phyloP scores from a whole-genome alignment of 164 flowering plant species.

The Paratinospora sagittata region DNA sequence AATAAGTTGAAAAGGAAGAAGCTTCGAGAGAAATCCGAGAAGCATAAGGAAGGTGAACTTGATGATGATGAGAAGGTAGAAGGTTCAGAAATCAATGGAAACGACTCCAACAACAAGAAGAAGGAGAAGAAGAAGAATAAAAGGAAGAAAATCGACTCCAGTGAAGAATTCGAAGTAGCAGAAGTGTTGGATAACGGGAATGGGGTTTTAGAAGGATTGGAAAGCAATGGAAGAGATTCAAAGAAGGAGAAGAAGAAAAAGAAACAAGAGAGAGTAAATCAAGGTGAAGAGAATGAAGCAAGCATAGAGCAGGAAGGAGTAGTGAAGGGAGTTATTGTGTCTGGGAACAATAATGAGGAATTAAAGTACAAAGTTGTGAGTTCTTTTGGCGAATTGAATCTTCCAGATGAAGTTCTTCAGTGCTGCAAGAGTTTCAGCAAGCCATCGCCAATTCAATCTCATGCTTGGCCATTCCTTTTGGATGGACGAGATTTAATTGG shows the following conservation, averaged over 20 bases:
- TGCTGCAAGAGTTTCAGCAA: slow-evolving; percentile 63
- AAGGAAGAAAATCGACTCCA: slow-evolving; percentile 1
- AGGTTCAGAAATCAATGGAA: neutral
- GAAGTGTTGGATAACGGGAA: neutral
- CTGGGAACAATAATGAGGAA: slow-evolving; percentile 39
- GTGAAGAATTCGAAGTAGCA: slow-evolving; percentile 8
- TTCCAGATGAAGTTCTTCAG: slow-evolving; percentile 53
- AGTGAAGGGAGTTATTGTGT: slow-evolving; percentile 34
- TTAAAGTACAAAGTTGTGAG: slow-evolving; percentile 44
- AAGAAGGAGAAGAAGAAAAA: slow-evolving; percentile 14
- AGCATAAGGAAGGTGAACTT: neutral
- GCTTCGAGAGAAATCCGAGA: neutral
- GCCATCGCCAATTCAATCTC: slow-evolving; percentile 82
- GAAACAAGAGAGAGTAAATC: slow-evolving; percentile 5
- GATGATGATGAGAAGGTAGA: neutral
- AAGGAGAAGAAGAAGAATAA: slow-evolving; percentile 18
- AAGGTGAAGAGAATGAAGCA: slow-evolving; percentile 6
- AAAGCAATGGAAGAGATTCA: neutral
- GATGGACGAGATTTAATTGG: slow-evolving; percentile 88
- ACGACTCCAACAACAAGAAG: slow-evolving; percentile 19
- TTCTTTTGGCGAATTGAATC: slow-evolving; percentile 41
- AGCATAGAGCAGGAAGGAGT: neutral
- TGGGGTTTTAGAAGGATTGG: neutral
- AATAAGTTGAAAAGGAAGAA: slow-evolving; percentile 10
- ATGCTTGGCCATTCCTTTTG: slow-evolving; percentile 84